Base-by-base conservation (phyloP, 306 rosid genomes). In the Calophaca sinica region DNA sequence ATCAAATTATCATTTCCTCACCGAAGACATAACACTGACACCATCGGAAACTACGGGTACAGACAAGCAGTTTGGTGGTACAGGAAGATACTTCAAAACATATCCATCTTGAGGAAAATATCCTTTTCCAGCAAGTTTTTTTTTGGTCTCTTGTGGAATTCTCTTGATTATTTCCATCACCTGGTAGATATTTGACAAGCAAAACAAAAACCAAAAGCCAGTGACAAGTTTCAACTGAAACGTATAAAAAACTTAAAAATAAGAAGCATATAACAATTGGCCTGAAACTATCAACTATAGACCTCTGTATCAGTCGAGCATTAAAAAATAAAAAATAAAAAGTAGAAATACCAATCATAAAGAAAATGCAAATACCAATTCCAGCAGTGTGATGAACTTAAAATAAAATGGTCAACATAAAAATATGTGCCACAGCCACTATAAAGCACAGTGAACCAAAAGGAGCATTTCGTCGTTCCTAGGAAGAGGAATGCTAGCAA, bases 21-120 rank as follows among this genome's bases (percentile, higher is more conserved):
- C 98, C 85, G 90, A 84, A 9, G 97, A 85, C 91, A 94, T 88
- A 66, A 90, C 79, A 38, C 83, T 94, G 80, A 92, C 82, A n/a
- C 99, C 99, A 68, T 94, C 99, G n/a, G 99, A 94, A 82, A 90
- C 91, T 72, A 80, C 96, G 4, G 99, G 99, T 14, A 92, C 97
- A 0, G 96, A 90, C 79, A 94, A 74, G 78, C 99, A 94, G 63
- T 94, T 94, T 26, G 99, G 99, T 11, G 99, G 97, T 9, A 94
- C 97, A 1, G 99, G 99, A 70, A 94, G 78, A 70, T 79, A 79
- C 59, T 84, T 80, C 83, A 92, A 44, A 70, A 92, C 41, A 80
- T 90, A 94, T 74, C 99, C 99, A 59, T 88, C 96, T 78, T 94
- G 99, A 62, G 99, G 96, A 74, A 82, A 87, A 86, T 82, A 94